These are phyloP conservation scores for Oxytropis ochrocephala DNA, from an alignment of 306 rosid species.

Conservation along the genomic window DNA sequence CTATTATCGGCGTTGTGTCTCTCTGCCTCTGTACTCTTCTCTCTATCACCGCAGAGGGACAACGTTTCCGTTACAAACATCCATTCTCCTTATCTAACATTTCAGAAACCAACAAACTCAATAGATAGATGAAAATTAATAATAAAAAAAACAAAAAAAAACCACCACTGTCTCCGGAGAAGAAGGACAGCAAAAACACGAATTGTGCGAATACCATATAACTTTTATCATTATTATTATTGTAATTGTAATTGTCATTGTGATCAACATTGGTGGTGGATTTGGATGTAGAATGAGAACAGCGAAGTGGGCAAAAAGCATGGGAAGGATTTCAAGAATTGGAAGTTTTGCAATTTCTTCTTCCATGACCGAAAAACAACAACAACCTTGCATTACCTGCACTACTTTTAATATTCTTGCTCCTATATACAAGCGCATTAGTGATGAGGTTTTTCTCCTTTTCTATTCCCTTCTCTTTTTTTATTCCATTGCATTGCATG, in stretches of 20 bases:
- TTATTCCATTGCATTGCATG: not conserved
- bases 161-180: not conserved
- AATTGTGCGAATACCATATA: not conserved
- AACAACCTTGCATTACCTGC: constrained; percentile 76
- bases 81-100: not conserved
- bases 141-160: not conserved
- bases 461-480: not conserved
- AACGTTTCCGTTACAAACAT: not conserved
- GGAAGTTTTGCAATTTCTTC: constrained; percentile 82
- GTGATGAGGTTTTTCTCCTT: constrained; percentile 42
- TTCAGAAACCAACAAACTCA: not conserved
- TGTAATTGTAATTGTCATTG: not conserved
- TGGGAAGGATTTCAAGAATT: constrained; percentile 66
- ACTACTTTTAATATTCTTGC: constrained; percentile 96
- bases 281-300: constrained; percentile 37
- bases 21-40: not conserved
- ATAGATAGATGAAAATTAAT: not conserved
- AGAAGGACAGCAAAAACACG: not conserved
- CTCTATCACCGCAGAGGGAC: not conserved
- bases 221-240: not conserved
- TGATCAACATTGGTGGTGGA: constrained; percentile 2
- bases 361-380: constrained; percentile 56
- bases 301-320: constrained; percentile 46
- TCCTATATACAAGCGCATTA: constrained; percentile 90
- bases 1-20: not conserved